Conservation (phyloP, 1,139 yeast genomes). For the Lodderomyces parapsilosis region DNA sequence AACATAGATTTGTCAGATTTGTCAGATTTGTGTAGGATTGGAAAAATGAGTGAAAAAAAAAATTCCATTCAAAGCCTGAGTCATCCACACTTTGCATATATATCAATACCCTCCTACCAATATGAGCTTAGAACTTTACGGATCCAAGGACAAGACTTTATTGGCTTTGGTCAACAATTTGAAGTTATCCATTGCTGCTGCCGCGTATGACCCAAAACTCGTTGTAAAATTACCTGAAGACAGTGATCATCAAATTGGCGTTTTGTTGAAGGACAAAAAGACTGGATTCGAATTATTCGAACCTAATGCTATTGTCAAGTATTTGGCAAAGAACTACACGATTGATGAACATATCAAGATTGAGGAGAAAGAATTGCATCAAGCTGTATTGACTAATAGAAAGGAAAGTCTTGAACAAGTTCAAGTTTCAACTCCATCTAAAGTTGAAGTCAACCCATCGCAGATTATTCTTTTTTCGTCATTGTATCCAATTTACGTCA, state of each 20-base stretch:
- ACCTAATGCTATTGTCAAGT: constrained; percentile 81
- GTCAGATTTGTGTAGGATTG: no score
- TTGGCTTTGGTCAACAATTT: constrained; percentile 54
- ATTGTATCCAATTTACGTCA: constrained; percentile 32
- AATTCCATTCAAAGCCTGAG: constrained; percentile 8
- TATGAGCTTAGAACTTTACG: constrained; percentile 33
- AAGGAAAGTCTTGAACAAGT: constrained; percentile 17
- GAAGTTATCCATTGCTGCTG: constrained; percentile 57
- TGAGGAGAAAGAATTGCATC: constrained; percentile 35
- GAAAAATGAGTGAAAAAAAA: constrained; percentile 4
- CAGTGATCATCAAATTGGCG: constrained; percentile 7
- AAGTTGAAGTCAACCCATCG: constrained; percentile 28
- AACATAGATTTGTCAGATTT: no score
- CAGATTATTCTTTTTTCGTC: constrained; percentile 51
- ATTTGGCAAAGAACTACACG: constrained; percentile 50
- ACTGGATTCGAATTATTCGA: constrained; percentile 59
- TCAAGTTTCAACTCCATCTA: constrained; percentile 11
- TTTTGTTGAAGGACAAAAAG: constrained; percentile 33
- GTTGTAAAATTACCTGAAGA: constrained; percentile 26
- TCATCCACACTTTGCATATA: constrained; percentile 5
- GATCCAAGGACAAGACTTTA: constrained; percentile 38
- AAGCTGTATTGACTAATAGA: constrained; percentile 30
- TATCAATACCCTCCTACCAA: neutral
- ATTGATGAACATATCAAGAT: constrained; percentile 20
- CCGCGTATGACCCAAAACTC: constrained; percentile 32